Evolutionary conservation across 2,329 filamentous ascomycete genomes (phyloP).

Genomic region (Fusarium clavum): DNA sequence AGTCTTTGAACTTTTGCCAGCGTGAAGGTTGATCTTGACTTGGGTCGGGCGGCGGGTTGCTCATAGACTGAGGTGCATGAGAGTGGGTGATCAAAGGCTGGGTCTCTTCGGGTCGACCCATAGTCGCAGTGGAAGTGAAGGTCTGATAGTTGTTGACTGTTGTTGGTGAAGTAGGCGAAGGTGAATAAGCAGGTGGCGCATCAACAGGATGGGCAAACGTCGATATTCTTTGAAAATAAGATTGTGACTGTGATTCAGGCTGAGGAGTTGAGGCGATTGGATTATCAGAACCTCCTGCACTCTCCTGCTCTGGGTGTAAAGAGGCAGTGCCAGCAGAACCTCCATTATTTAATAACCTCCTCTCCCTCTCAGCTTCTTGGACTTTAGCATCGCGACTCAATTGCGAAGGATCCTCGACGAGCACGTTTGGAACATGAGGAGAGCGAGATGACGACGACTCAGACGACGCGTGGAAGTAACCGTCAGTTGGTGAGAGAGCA

Average conservation of each 20-base stretch:
- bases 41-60: conserved; percentile 47
- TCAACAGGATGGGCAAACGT: conserved; percentile 48
- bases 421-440: conserved; percentile 60
- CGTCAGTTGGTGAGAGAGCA: conserved; percentile 63
- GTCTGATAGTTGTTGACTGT: conserved; percentile 57
- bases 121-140: conserved; percentile 52
- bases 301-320: background rate
- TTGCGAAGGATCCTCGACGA: conserved; percentile 62
- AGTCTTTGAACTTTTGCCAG: conserved; percentile 48
- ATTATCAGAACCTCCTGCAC: background rate
- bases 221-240: conserved; percentile 14
- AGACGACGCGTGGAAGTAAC: conserved; percentile 61
- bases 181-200: conserved; percentile 65
- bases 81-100: conserved; percentile 54
- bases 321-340: background rate
- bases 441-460: conserved; percentile 40
- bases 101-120: conserved; percentile 58
- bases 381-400: conserved; percentile 56
- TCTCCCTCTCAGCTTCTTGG: conserved; percentile 58
- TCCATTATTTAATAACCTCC: conserved; percentile 46
- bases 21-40: conserved; percentile 33
- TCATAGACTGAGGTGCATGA: conserved; percentile 61
- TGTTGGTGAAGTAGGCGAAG: conserved; percentile 53
- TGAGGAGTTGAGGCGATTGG: conserved; percentile 6
- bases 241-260: background rate